A percentile compares a stretch with the other conserved stretches of the same genome.
phyloP scores from a whole-genome alignment of 371 early-diverging fungal genomes.

The Mucor lusitanicus region DNA sequence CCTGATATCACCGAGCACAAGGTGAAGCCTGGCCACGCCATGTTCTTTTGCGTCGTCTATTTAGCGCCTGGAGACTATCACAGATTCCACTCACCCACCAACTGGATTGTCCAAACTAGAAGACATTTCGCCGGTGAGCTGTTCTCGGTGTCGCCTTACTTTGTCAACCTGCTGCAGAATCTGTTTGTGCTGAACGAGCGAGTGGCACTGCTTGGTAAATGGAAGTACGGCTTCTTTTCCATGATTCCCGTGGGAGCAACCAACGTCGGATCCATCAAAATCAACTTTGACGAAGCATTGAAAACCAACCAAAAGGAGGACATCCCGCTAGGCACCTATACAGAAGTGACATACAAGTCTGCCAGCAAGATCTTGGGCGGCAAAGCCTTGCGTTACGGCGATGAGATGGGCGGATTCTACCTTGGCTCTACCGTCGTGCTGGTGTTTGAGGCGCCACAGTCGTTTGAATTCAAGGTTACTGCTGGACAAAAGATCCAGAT shows the following conservation, averaged over 20 bases:
- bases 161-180: slow-evolving; percentile 79
- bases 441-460: slow-evolving; percentile 92
- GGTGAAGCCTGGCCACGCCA: slow-evolving; percentile 67
- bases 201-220: slow-evolving; percentile 87
- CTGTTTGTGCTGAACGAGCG: slow-evolving; percentile 96
- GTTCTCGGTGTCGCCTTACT: slow-evolving; percentile 91
- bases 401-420: slow-evolving; percentile 94
- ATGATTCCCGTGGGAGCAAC: slow-evolving; percentile 98
- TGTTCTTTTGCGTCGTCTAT: slow-evolving; percentile 92
- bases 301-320: slow-evolving; percentile 70
- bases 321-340: slow-evolving; percentile 72
- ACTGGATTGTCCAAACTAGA: slow-evolving; percentile 86
- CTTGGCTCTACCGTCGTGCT: slow-evolving; percentile 96
- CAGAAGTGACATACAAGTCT: slow-evolving; percentile 72
- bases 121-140: slow-evolving; percentile 95
- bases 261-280: slow-evolving; percentile 93
- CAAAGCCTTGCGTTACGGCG: slow-evolving; percentile 71
- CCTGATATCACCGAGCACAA: slow-evolving; percentile 34
- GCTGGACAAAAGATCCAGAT: slow-evolving; percentile 78
- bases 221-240: slow-evolving; percentile 93
- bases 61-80: slow-evolving; percentile 98
- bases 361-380: slow-evolving; percentile 68
- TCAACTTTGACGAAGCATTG: slow-evolving; percentile 88
- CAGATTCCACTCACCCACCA: slow-evolving; percentile 95
- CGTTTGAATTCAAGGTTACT: slow-evolving; percentile 76